phyloP scores from a whole-genome alignment of 345 rosid species.

The Zanthoxylum bungeanum region DNA sequence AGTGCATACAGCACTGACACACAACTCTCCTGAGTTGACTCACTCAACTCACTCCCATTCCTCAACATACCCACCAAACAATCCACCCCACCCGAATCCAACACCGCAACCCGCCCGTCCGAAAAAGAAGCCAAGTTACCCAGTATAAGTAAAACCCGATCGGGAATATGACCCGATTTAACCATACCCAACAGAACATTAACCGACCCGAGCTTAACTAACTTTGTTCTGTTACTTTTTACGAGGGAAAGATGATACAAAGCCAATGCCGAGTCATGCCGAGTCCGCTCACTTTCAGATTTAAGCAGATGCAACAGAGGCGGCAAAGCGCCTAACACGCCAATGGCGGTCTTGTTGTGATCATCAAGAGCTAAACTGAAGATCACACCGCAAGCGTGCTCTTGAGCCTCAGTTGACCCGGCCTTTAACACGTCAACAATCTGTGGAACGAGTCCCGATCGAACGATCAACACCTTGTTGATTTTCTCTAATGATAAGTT shows the following conservation, averaged over 20 bases:
- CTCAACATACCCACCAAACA: constrained; percentile 50
- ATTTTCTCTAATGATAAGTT: constrained; percentile 65
- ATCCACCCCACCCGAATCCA: constrained; percentile 77
- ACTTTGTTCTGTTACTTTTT: constrained; percentile 59
- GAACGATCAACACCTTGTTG: constrained; percentile 76
- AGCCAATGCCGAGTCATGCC: constrained; percentile 77
- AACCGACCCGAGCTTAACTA: constrained; percentile 65
- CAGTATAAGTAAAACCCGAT: constrained; percentile 50
- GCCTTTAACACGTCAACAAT: constrained; percentile 65
- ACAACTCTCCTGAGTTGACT: constrained; percentile 54
- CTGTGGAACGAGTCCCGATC: constrained; percentile 76
- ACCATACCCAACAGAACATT: constrained; percentile 50
- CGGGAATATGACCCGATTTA: constrained; percentile 46
- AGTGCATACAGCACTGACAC: constrained; percentile 53
- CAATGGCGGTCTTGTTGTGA: constrained; percentile 77
- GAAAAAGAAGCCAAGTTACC: constrained; percentile 52
- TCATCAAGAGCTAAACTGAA: constrained; percentile 83
- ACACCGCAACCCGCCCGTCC: constrained; percentile 55
- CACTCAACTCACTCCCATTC: constrained; percentile 29
- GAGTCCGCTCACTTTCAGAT: constrained; percentile 56
- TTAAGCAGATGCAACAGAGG: constrained; percentile 65
- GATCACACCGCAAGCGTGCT: constrained; percentile 74
- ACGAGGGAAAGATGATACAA: constrained; percentile 76
- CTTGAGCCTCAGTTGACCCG: constrained; percentile 71
- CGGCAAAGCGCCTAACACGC: constrained; percentile 77